A percentile compares a stretch with the other conserved stretches of the same genome.
phyloP scores from a whole-genome alignment of 345 rosid genomes.

The Populus simonii region DNA sequence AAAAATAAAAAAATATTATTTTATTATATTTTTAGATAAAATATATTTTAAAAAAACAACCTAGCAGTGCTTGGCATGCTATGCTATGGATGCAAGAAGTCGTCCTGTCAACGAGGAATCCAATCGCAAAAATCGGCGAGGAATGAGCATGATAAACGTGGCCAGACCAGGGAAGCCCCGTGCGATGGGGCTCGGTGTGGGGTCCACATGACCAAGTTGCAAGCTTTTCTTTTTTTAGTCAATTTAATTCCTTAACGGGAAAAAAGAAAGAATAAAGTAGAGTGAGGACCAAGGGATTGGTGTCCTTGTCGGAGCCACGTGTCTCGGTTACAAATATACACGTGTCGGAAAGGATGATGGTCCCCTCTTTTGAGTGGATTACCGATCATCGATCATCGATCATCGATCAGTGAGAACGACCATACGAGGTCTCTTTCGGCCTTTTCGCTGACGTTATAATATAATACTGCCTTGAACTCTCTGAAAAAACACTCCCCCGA shows the following conservation, averaged over 20 bases:
- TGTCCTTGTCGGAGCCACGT: constrained; percentile 10
- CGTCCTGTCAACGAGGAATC: neutral
- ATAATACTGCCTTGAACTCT: too few species aligned
- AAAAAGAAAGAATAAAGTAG: neutral
- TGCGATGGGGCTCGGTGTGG: neutral
- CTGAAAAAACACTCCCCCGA: too few species aligned
- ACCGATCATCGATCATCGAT: neutral
- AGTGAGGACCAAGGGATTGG: neutral
- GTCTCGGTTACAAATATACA: neutral
- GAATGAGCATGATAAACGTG: constrained; percentile 15
- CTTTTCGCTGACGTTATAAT: neutral
- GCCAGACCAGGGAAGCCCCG: neutral
- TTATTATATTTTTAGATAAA: too few species aligned
- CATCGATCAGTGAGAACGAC: constrained; percentile 7
- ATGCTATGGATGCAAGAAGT: neutral
- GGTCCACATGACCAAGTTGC: constrained; percentile 8
- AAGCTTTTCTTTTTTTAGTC: neutral
- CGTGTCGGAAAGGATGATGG: constrained; percentile 18
- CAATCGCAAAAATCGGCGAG: constrained; percentile 1
- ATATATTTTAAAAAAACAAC: too few species aligned
- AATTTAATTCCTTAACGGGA: neutral
- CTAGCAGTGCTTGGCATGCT: too few species aligned
- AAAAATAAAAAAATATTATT: too few species aligned
- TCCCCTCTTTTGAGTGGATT: neutral
- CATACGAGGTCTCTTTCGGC: neutral